Percentiles rank a stretch among this genome's conserved stretches.
These are phyloP conservation scores for Kandelia obovata DNA, from an alignment of 345 rosid genomes.

Conservation along the genomic window DNA sequence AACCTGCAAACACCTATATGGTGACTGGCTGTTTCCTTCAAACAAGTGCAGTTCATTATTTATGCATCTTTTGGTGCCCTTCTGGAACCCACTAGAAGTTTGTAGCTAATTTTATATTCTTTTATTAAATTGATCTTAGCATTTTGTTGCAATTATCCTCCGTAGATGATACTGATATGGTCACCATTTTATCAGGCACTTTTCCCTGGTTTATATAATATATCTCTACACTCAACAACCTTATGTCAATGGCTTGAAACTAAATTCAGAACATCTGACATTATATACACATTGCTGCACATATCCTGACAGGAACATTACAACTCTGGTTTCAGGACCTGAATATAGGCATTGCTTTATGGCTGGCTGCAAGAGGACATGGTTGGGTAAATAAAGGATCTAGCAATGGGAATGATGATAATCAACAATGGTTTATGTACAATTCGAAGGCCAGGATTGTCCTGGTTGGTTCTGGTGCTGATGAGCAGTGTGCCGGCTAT, in stretches of 20 bases:
- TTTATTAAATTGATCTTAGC: constrained; percentile 1
- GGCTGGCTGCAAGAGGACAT: constrained; percentile 84
- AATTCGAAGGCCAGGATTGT: constrained; percentile 66
- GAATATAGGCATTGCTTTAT: constrained; percentile 87
- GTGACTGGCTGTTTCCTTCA: constrained; percentile 30
- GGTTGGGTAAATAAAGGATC: constrained; percentile 63
- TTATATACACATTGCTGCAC: not conserved
- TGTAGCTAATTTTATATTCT: constrained; percentile 7
- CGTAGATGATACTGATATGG: not conserved
- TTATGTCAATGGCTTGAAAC: not conserved
- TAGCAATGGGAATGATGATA: constrained; percentile 18
- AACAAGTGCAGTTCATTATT: not conserved
- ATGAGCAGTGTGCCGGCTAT: constrained; percentile 98
- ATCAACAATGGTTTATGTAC: constrained; percentile 38
- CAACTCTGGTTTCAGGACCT: constrained; percentile 58
- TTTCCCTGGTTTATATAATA: not conserved
- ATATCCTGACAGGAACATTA: not conserved
- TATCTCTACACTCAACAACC: not conserved
- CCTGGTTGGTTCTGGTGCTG: constrained; percentile 94
- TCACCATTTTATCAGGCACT: not conserved
- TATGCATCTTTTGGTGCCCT: constrained; percentile 1
- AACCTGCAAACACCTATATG: constrained; percentile 90
- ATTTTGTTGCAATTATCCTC: not conserved
- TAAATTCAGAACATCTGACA: not conserved
- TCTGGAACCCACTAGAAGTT: not conserved